phyloP scores from a whole-genome alignment of 495 filamentous ascomycete genomes.

The Penicillium soppii region DNA sequence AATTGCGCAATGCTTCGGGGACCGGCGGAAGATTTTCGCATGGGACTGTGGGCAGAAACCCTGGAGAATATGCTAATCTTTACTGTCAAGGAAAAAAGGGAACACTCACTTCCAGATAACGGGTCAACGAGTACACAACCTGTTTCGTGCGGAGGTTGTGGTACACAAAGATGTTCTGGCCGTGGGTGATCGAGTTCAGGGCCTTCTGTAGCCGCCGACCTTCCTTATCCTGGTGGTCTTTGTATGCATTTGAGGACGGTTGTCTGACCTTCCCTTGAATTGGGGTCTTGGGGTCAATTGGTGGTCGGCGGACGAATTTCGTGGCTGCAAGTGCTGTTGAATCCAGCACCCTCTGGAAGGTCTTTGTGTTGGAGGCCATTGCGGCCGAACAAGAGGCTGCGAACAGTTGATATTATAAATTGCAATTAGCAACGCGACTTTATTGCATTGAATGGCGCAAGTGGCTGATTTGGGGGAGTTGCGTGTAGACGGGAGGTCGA shows the following conservation, averaged over 20 bases:
- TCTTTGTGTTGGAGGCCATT: slow-evolving; percentile 42
- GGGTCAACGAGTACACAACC: slow-evolving; percentile 76
- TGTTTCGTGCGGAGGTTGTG: slow-evolving; percentile 77
- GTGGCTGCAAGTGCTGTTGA: slow-evolving; percentile 44
- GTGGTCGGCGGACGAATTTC: slow-evolving; percentile 41
- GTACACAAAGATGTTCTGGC: slow-evolving; percentile 79
- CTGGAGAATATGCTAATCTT: too few species aligned
- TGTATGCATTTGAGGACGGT: slow-evolving; percentile 43
- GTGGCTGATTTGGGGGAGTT: slow-evolving; percentile 15
- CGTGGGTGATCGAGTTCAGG: slow-evolving; percentile 50
- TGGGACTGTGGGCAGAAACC: background rate
- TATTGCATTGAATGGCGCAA: slow-evolving; percentile 17
- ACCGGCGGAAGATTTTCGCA: background rate
- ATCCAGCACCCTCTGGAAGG: slow-evolving; percentile 44
- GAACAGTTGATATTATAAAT: slow-evolving; percentile 7
- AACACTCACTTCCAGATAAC: slow-evolving; percentile 62
- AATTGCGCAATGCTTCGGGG: background rate
- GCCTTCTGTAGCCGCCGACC: slow-evolving; percentile 46
- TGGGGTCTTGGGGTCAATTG: slow-evolving; percentile 33
- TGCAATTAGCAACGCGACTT: background rate
- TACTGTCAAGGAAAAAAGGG: background rate
- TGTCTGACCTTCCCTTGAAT: slow-evolving; percentile 43
- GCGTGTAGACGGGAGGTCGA: slow-evolving; percentile 25
- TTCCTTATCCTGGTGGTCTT: slow-evolving; percentile 36
- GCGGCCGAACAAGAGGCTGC: slow-evolving; percentile 24